Evolutionary conservation across 805 yeast genomes (phyloP), one percentile per base, ranked within the genome.

Genomic region (Naumovozyma baii): DNA sequence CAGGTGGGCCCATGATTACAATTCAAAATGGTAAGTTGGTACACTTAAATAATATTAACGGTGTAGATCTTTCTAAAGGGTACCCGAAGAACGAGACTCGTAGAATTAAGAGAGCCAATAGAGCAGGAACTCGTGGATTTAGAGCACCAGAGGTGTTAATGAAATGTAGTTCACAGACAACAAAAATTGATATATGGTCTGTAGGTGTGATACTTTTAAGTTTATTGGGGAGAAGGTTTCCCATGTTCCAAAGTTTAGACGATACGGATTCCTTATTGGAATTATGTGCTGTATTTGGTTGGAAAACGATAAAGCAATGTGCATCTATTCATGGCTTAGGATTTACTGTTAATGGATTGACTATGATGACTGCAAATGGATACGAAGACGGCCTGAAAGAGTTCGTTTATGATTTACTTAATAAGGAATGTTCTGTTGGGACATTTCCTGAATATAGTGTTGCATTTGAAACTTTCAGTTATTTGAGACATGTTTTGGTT

Each of bases 121-220:
- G 98, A 51, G 98, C 98, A 14, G 96, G 96, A 7, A 87, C 96
- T 1, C 70, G 96, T 50, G 96, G 96, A 0, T 87, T 87, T 55
- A 70, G 96, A 49, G 95, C 96, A 0, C 96, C 96, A 0, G 96
- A 87, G 57, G 96, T 87, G 3, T 64, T 88, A 39, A 72, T 86
- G 62, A 86, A 85, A 57, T 87, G 96, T 61, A 74, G 83, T 1
- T 78, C 83, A 42, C 96, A 87, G 63, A 71, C 82, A 3, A 74
- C 83, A 4, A 82, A 80, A 57, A 76, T 87, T 33, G 96, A 87
- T 59, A 74, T 85, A 7, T 87, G 96, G 96, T 80, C 95, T 1
- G 94, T 86, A 0, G 96, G 96, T 2, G 86, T 87, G 10, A 83
- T 88, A 44, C 70, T 90, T 25, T 66, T 90, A 49, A 82, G 95